A percentile compares a stretch with the other conserved stretches of the same genome.
phyloP scores from a whole-genome alignment of 768 basidiomycete species.

The Kwoniella mangroviensis region DNA sequence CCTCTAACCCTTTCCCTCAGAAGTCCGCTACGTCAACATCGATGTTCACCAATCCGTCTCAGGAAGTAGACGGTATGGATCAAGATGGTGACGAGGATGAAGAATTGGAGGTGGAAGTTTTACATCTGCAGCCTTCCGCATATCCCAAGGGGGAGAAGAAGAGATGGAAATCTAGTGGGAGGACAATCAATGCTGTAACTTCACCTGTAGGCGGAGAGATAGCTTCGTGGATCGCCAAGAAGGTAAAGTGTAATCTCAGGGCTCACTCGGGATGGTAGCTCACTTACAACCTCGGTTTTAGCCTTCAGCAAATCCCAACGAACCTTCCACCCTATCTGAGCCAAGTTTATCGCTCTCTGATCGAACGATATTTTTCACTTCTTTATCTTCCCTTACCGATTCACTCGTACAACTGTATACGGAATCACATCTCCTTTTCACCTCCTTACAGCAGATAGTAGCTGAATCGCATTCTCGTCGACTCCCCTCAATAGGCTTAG shows the following conservation, averaged over 20 bases:
- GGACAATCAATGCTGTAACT: constrained; percentile 29
- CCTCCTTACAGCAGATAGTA: constrained; percentile 47
- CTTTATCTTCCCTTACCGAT: constrained; percentile 24
- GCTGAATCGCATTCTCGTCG: constrained; percentile 34
- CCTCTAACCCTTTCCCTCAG: background rate
- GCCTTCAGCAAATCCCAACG: constrained; percentile 33
- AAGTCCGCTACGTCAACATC: background rate
- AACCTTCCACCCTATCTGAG: constrained; percentile 21
- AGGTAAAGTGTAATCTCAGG: constrained; percentile 17
- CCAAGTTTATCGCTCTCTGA: constrained; percentile 27
- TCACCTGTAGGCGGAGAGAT: constrained; percentile 42
- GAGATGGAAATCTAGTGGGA: constrained; percentile 41
- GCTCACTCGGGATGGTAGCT: background rate
- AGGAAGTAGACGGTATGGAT: background rate
- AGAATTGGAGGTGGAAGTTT: constrained; percentile 26
- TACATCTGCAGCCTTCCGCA: constrained; percentile 37
- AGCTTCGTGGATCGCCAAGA: constrained; percentile 39
- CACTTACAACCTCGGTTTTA: constrained; percentile 15
- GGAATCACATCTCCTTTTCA: constrained; percentile 51
- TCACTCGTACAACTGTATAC: constrained; percentile 43
- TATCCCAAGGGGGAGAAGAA: constrained; percentile 27
- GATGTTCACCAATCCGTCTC: background rate
- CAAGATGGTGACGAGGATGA: constrained; percentile 11
- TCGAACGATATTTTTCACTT: constrained; percentile 37
- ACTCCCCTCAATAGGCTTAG: constrained; percentile 25